Evolutionary conservation across 202 grass and related monocot species (phyloP), one percentile per base, ranked within the genome.

Genomic region (Bolboschoenoplectus hybrid): DNA sequence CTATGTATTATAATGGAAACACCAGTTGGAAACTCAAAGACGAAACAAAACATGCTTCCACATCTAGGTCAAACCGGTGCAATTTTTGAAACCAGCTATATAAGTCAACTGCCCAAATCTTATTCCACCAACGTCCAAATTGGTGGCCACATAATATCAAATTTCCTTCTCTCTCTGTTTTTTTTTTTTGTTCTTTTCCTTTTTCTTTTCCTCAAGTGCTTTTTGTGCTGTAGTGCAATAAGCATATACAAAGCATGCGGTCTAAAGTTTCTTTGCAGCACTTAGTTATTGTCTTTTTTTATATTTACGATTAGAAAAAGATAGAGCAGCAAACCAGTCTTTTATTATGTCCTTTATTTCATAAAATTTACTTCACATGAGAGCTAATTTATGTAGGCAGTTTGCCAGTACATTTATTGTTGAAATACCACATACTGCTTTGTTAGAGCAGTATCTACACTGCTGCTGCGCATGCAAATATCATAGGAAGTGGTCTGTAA

Each of bases 211-310:
- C 9, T 12, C 11, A 87, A 81, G 64, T 80, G 76, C 67, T 51
- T 65, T 57, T 46, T 50, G 81, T 87, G 74, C 78, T 86, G 77
- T 87, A 87, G 9, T 56, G 85, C 85, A 81, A 82, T 81, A 41
- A 86, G 50, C 57, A 51, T 63, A 52, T 34, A 86, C 8, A 87
- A 80, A 61, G 43, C 73, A 81, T 80, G 20, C 68, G 8, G 43
- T 67, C 62, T 49, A 78, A 81, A 86, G 70, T 81, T 70, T 71
- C 65, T 81, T 68, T 68, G 60, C 50, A 20, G 44, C 74, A 87
- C 67, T 63, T 45, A 38, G 45, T 67, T 86, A 74, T 56, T 86
- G 6, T 66, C 46, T 19, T 68, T 68, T 68, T 68, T 41, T 41
- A 68, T 40, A 40, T 41, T 57, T n/a, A 85, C 1, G 58, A 63